Evolutionary conservation across 768 basidiomycete genomes (phyloP), one percentile per base, ranked within the genome.

Genomic region (Trametopsis cervina): DNA sequence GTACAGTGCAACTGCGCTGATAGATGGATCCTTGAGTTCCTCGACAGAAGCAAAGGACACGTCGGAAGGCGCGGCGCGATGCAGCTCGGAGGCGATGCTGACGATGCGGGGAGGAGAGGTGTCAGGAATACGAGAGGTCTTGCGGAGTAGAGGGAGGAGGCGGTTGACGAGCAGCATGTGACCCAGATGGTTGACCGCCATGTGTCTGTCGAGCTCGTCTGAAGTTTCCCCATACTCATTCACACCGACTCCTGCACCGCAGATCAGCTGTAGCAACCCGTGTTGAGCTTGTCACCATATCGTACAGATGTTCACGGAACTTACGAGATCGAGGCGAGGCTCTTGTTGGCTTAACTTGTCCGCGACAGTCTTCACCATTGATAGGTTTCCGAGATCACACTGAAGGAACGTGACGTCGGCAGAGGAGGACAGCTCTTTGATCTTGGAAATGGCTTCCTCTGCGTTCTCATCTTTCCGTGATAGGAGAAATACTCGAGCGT

Each of bases 141-240:
- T 63, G 29, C 64, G 60, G 20, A 71, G 50, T 22, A 69, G 61
- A 0, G 70, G 69, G 37, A 70, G 66, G 47, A 71, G 60, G 21
- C 63, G 69, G 58, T 71, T 72, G 60, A 69, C 63, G 53, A 66
- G 63, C 52, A 67, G 62, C 64, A 66, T 69, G 56, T 72, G 68
- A 0, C 66, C 67, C 40, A 71, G 62, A 42, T 66, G 63, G 56
- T 66, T 69, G 37, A 65, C 62, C 4, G 60, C 54, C 50, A 65
- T 61, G 53, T 65, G 62, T 18, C 55, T 54, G 48, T 65, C 63
- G 37, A 65, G 45, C 22, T 47, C 50, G 47, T 60, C 59, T 5
- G 50, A 49, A 18, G 62, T 56, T 29, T 56, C 46, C 24, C 49
- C 56, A 50, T 57, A 65, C 23, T 45, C 52, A 36, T 58, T 57